These are phyloP conservation scores for Astrothelium subdiscretum DNA, from an alignment of 495 filamentous ascomycete species.

Conservation along the genomic window DNA sequence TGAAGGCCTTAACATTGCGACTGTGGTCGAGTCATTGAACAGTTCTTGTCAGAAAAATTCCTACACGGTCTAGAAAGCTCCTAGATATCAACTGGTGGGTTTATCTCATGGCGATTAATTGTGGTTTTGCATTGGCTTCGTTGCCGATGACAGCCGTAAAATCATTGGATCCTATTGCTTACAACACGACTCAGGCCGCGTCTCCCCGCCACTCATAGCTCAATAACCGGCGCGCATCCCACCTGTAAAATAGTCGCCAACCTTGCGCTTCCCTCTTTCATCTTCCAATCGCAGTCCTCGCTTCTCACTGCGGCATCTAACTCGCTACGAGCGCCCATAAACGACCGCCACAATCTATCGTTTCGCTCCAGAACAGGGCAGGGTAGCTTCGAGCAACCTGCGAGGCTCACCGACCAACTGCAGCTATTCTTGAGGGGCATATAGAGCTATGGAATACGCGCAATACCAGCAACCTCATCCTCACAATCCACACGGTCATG, in stretches of 20 bases:
- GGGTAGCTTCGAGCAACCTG: background rate
- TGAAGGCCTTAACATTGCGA: background rate
- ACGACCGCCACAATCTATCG: background rate
- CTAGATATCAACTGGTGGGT: background rate
- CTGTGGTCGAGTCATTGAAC: background rate
- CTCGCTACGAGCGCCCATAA: background rate
- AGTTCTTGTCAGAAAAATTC: background rate
- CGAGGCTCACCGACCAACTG: background rate
- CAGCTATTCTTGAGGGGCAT: background rate
- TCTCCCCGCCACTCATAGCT: slow-evolving; percentile 1
- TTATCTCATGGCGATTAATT: background rate
- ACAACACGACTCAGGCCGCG: background rate
- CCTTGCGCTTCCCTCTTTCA: background rate
- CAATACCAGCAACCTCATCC: slow-evolving; percentile 1
- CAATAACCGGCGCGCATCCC: background rate
- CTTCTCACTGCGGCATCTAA: background rate
- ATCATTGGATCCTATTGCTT: background rate
- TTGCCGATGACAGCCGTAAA: background rate
- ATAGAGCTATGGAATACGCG: background rate
- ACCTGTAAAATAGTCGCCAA: background rate
- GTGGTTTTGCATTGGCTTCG: background rate
- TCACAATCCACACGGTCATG: background rate
- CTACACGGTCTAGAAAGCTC: background rate
- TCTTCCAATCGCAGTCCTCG: background rate
- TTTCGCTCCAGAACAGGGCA: background rate